phyloP scores from a whole-genome alignment of 441 rosid genomes.

The Populus hybrid region DNA sequence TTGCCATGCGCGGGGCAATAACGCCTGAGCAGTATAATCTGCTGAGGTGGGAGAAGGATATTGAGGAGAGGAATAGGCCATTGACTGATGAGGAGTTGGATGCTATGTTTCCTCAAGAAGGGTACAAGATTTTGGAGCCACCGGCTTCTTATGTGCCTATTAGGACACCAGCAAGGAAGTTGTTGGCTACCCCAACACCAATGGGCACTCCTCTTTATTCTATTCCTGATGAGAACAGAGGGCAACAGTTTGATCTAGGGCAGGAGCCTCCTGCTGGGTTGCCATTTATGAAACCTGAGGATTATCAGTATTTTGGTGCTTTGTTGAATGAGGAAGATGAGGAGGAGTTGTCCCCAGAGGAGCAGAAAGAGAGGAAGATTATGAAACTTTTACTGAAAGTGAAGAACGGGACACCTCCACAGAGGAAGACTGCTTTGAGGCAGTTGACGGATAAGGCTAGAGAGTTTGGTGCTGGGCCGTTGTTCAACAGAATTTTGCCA shows the following conservation, averaged over 20 bases:
- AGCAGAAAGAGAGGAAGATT: conserved; percentile 96
- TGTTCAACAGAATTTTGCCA: conserved; percentile 83
- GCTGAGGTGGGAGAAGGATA: conserved; percentile 96
- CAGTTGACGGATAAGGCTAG: conserved; percentile 97
- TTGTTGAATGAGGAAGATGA: conserved; percentile 87
- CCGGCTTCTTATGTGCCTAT: conserved; percentile 98
- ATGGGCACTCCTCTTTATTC: conserved; percentile 78
- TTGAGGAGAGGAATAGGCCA: conserved; percentile 94
- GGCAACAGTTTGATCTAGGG: conserved; percentile 97
- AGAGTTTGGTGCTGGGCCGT: conserved; percentile 94
- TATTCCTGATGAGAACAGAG: conserved; percentile 92
- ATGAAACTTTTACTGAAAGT: conserved; percentile 92
- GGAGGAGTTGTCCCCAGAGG: conserved; percentile 82
- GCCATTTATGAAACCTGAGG: conserved; percentile 98
- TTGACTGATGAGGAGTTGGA: conserved; percentile 96
- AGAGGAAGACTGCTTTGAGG: conserved; percentile 93
- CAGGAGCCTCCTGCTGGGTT: conserved; percentile 82
- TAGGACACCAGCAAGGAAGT: conserved; percentile 87
- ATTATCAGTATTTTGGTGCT: conserved; percentile 85
- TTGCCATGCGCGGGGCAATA: conserved; percentile 63
- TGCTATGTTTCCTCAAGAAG: conserved; percentile 88
- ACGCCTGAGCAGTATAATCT: conserved; percentile 87
- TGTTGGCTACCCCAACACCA: conserved; percentile 88
- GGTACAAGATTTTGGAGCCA: conserved; percentile 87
- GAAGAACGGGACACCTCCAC: conserved; percentile 96